These are phyloP conservation scores for Irineochytrium annulatum DNA, from an alignment of 192 early-diverging fungal genomes.

Conservation along the genomic window DNA sequence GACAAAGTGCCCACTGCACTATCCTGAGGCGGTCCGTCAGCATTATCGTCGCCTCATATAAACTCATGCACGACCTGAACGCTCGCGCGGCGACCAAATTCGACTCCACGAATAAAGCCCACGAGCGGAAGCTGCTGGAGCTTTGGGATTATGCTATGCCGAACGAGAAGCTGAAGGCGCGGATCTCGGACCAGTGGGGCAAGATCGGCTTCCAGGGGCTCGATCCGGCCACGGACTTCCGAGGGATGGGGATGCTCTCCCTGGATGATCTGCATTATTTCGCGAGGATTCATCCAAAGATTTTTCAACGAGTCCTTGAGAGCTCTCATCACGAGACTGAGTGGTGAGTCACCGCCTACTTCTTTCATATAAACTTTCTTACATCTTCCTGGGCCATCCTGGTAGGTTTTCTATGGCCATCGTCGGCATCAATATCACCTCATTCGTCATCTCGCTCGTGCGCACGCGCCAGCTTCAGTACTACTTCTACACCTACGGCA, in stretches of 20 bases:
- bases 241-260: conserved; percentile 79
- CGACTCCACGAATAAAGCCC: conserved; percentile 50
- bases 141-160: conserved; percentile 25
- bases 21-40: conserved; percentile 49
- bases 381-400: neutral
- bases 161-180: neutral
- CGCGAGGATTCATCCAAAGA: conserved; percentile 51
- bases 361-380: neutral
- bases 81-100: conserved; percentile 56
- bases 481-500: conserved; percentile 57
- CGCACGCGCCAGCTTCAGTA: conserved; percentile 63
- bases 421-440: conserved; percentile 76
- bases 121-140: conserved; percentile 60
- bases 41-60: conserved; percentile 48
- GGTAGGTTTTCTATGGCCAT: conserved; percentile 72
- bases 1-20: conserved; percentile 43
- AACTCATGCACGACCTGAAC: conserved; percentile 55
- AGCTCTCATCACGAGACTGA: conserved; percentile 56
- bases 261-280: conserved; percentile 71
- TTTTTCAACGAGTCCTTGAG: conserved; percentile 49
- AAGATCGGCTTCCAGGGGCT: conserved; percentile 80
- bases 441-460: conserved; percentile 55
- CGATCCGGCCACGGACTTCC: conserved; percentile 81
- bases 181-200: conserved; percentile 18
- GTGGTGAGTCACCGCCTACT: conserved; percentile 53